Percentiles rank a stretch among this genome's conserved stretches.
phyloP scores from a whole-genome alignment of 1,284 basidiomycete species.

The Afroboletus lepidellus region DNA sequence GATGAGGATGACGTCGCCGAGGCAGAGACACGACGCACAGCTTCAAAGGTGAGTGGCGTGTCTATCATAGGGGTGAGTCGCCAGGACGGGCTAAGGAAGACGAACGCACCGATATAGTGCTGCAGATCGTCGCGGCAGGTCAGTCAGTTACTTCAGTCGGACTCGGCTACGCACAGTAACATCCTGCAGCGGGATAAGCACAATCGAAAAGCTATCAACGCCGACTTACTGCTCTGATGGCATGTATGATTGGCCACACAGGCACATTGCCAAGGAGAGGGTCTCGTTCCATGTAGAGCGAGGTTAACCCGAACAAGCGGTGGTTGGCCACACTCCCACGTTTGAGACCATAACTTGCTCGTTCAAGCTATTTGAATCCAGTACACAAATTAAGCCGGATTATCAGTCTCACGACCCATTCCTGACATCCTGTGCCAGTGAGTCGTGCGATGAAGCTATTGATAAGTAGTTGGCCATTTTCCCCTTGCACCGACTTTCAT shows the following conservation, averaged over 20 bases:
- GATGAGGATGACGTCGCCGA: constrained; percentile 13
- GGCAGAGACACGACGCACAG: constrained; percentile 21
- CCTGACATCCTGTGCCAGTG: no score
- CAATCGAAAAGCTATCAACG: background rate
- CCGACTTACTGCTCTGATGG: constrained; percentile 55
- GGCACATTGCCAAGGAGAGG: constrained; percentile 46
- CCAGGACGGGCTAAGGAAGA: background rate
- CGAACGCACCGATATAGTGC: constrained; percentile 32
- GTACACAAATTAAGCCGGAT: no score
- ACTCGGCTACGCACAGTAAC: constrained; percentile 46
- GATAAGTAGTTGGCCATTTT: no score
- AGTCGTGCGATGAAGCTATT: no score
- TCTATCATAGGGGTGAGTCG: constrained; percentile 12
- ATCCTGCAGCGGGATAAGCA: constrained; percentile 43
- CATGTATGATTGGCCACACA: constrained; percentile 74
- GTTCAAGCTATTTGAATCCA: no score
- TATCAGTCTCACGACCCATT: no score
- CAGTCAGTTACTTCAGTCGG: background rate
- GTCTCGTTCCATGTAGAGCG: constrained; percentile 33
- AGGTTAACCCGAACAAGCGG: background rate
- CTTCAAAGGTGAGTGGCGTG: constrained; percentile 31
- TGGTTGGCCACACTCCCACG: constrained; percentile 19
- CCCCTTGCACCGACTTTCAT: background rate
- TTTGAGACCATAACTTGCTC: background rate
- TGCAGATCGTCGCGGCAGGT: constrained; percentile 9